Evolutionary conservation across 148 eudicot species (phyloP), one percentile per base, ranked within the genome.

Genomic region (Rhododendron mucronatum): DNA sequence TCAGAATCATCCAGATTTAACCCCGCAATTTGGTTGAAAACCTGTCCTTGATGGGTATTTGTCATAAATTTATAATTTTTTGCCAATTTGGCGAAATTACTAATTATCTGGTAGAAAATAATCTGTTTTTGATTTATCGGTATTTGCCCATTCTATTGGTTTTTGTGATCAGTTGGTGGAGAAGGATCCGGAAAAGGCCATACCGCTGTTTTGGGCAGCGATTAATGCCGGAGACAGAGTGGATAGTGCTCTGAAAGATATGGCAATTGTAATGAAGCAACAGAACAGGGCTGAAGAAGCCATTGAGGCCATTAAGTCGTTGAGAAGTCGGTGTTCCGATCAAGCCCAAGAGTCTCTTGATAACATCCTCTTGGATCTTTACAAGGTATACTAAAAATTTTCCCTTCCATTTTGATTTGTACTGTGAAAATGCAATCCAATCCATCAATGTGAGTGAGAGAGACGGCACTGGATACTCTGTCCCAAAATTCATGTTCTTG

Each of bases 181-280:
- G 63, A 97, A 97, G 92, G 99, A 97, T 84, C 99, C 99, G 12
- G 98, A 95, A 86, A 97, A 91, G 89, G 98, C 99, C 45, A 95
- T 95, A 59, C 98, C 99, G 0, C 37, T 97, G 89, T 97, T 97
- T 41, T 97, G 99, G 99, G 99, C 98, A 78, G 98, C 98, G 3
- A 97, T 97, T 21, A 97, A 97, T 84, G 96, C 99, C 0, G 99
- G 99, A 48, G 99, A 97, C 82, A 91, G 98, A 91, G 98, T 97
- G 41, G 99, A 96, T 69, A 96, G 99, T 91, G 99, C 99, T 51
- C 88, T 97, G 67, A 97, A 97, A 86, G 99, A 97, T 71, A 97
- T 97, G 99, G 99, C 99, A 50, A 93, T 97, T 88, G 99, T 97
- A 1, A 95, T 97, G 99, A 97, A 97, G 89, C 99, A 97, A 76